Conservation (phyloP, 2,329 filamentous ascomycete genomes). For the Neonectria hederae region DNA sequence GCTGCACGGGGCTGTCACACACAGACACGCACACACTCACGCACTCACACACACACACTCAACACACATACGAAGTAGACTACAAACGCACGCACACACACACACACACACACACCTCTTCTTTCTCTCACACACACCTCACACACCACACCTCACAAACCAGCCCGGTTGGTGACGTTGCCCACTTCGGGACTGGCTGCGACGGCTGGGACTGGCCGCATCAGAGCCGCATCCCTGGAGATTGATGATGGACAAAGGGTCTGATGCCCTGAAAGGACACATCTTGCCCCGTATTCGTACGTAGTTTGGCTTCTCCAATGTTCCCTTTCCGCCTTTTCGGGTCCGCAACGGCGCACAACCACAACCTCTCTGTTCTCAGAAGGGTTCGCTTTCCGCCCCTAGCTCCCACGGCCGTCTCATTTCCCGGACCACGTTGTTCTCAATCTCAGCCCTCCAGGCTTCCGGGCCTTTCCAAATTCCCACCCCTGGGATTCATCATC, state of each 20-base stretch:
- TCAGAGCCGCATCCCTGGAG: slow-evolving; percentile 24
- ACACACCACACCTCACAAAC: background rate
- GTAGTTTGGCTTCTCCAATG: background rate
- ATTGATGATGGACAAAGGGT: background rate
- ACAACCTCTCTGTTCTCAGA: background rate
- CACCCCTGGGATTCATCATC: slow-evolving; percentile 2
- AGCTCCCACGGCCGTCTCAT: slow-evolving; percentile 15
- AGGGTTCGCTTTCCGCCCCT: slow-evolving; percentile 16
- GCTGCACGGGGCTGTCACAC: slow-evolving; percentile 34
- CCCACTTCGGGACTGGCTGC: slow-evolving; percentile 5
- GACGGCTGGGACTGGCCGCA: background rate
- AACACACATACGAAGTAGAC: slow-evolving; percentile 25
- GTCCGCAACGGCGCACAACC: slow-evolving; percentile 6
- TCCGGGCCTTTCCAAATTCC: background rate
- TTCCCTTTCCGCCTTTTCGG: slow-evolving; percentile 18
- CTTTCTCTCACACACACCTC: background rate
- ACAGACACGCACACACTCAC: background rate
- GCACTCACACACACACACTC: slow-evolving; percentile 17
- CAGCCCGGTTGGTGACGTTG: slow-evolving; percentile 21
- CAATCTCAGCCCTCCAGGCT: slow-evolving; percentile 5
- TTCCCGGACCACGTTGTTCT: slow-evolving; percentile 21
- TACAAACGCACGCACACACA: background rate
- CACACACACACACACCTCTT: background rate
- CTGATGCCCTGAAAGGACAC: slow-evolving; percentile 3
- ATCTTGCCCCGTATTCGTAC: slow-evolving; percentile 4